These are phyloP conservation scores for Rhizopogon vinicolor DNA, from an alignment of 768 basidiomycete species.

Conservation along the genomic window DNA sequence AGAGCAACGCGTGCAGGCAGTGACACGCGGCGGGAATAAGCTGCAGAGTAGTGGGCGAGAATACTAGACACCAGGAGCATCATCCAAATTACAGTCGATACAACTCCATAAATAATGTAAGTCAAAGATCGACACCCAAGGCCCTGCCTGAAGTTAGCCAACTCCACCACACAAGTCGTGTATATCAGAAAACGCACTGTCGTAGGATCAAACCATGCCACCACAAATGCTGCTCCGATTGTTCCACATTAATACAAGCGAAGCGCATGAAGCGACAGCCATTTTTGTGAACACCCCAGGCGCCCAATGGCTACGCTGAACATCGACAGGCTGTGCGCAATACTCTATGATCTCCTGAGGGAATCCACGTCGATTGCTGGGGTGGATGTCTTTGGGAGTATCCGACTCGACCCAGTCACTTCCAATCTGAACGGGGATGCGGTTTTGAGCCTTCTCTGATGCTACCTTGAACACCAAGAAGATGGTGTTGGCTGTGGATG, in stretches of 20 bases:
- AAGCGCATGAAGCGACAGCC: slow-evolving; percentile 12
- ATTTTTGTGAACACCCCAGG: slow-evolving; percentile 11
- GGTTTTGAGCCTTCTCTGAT: slow-evolving; percentile 5
- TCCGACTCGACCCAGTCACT: background rate
- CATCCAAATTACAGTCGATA: slow-evolving; percentile 17
- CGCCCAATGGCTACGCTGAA: slow-evolving; percentile 7
- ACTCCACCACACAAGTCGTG: no score
- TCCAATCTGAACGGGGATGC: slow-evolving; percentile 4
- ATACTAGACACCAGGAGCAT: slow-evolving; percentile 9
- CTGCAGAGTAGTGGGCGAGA: background rate
- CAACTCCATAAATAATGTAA: slow-evolving; percentile 15
- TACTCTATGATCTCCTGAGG: background rate
- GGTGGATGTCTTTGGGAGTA: no score
- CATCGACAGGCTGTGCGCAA: background rate
- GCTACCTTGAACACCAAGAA: background rate
- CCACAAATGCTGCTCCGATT: slow-evolving; percentile 16
- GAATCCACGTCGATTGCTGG: background rate
- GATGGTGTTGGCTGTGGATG: no score
- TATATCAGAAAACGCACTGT: background rate
- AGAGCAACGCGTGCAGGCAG: background rate
- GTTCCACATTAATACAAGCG: slow-evolving; percentile 20
- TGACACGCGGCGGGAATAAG: no score
- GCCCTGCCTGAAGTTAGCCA: background rate
- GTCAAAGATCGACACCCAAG: slow-evolving; percentile 18
- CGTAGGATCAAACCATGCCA: slow-evolving; percentile 19